phyloP scores from a whole-genome alignment of 2,329 filamentous ascomycete genomes.

The Arthrobotrys conoides region DNA sequence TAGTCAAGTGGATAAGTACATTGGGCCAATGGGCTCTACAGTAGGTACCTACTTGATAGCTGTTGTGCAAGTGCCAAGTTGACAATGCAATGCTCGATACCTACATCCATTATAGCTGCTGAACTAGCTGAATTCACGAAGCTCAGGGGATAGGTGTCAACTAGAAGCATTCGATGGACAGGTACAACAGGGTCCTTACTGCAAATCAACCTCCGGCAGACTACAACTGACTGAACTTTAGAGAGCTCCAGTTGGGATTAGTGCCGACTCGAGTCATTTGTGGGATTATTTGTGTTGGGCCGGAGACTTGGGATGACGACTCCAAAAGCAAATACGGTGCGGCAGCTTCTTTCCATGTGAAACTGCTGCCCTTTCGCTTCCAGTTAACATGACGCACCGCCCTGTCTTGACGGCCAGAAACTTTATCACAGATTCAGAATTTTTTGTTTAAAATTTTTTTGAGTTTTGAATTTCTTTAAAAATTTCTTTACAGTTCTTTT shows the following conservation, averaged over 20 bases:
- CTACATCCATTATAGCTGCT: not conserved
- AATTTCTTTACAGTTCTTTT: not conserved
- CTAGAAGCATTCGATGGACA: slow-evolving; percentile 33
- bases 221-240: too few species aligned
- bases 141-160: slow-evolving; percentile 33
- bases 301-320: slow-evolving; percentile 17
- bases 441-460: slow-evolving; percentile 2
- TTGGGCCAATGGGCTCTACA: slow-evolving; percentile 4
- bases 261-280: slow-evolving; percentile 19
- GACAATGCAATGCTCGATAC: slow-evolving; percentile 3
- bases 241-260: slow-evolving; percentile 31
- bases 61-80: slow-evolving; percentile 2
- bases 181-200: slow-evolving; percentile 45
- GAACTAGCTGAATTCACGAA: slow-evolving; percentile 11
- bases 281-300: slow-evolving; percentile 58
- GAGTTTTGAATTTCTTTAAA: slow-evolving; percentile 22
- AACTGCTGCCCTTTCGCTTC: slow-evolving; percentile 25
- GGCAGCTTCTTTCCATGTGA: slow-evolving; percentile 33
- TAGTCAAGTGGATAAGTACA: not conserved
- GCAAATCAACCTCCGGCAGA: not conserved
- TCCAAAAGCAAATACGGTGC: slow-evolving; percentile 22
- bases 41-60: too few species aligned
- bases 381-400: slow-evolving; percentile 34
- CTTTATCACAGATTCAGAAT: slow-evolving; percentile 14
- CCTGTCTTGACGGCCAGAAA: slow-evolving; percentile 28